Evolutionary conservation across 176 grass and related monocot species (phyloP).

Genomic region (Poa pratensis): DNA sequence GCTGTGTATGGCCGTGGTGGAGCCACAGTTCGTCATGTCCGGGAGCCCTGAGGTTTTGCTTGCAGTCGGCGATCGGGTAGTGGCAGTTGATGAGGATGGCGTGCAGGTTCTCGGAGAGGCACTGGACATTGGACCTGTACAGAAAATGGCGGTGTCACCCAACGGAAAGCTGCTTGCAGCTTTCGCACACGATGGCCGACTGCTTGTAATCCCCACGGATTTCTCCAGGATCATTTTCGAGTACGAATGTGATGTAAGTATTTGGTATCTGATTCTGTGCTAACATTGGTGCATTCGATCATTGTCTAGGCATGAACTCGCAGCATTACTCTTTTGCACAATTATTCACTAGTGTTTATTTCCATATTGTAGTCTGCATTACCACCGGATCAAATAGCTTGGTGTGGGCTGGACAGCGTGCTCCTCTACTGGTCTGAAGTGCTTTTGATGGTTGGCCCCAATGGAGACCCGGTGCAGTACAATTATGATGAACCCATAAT

Average conservation of each 20-base stretch:
- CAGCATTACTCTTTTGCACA: background rate
- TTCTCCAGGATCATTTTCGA: slow-evolving; percentile 94
- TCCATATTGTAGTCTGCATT: slow-evolving; percentile 72
- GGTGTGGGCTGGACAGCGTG: slow-evolving; percentile 95
- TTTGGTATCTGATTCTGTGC: background rate
- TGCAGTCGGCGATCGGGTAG: slow-evolving; percentile 75
- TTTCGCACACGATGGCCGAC: slow-evolving; percentile 79
- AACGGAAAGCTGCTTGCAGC: slow-evolving; percentile 90
- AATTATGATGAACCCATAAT: slow-evolving; percentile 91
- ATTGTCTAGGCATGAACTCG: slow-evolving; percentile 11
- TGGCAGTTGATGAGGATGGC: slow-evolving; percentile 75
- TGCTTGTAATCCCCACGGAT: slow-evolving; percentile 85
- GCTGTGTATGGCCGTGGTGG: slow-evolving; percentile 83
- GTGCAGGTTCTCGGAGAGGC: slow-evolving; percentile 73
- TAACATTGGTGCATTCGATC: background rate
- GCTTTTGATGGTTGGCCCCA: slow-evolving; percentile 88
- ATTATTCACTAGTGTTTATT: slow-evolving; percentile 5
- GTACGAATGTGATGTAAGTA: slow-evolving; percentile 90
- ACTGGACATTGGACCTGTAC: slow-evolving; percentile 81
- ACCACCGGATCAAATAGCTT: slow-evolving; percentile 94
- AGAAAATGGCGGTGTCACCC: slow-evolving; percentile 92
- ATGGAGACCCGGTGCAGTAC: slow-evolving; percentile 85
- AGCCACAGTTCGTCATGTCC: slow-evolving; percentile 87
- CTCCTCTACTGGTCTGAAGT: slow-evolving; percentile 91
- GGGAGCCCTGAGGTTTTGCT: slow-evolving; percentile 90